phyloP scores from a whole-genome alignment of 2,329 filamentous ascomycete species.

The Corinectria fuckeliana region DNA sequence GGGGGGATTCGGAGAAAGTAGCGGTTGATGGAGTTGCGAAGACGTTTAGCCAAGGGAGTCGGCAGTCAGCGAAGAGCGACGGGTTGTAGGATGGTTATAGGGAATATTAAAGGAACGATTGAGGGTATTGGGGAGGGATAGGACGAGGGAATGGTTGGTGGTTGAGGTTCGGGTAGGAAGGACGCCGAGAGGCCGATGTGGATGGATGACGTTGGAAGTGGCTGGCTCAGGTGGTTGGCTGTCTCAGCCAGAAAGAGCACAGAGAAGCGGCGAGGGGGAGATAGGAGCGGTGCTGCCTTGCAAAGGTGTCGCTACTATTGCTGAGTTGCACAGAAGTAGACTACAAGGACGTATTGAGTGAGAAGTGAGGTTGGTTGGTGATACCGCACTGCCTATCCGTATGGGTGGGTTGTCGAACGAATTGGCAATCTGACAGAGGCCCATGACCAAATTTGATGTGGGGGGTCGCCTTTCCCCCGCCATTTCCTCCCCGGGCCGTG shows the following conservation, averaged over 20 bases:
- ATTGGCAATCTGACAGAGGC: constrained; percentile 20
- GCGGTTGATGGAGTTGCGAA: neutral
- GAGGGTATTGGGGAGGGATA: neutral
- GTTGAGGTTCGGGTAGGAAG: neutral
- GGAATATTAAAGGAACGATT: neutral
- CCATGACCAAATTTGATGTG: constrained; percentile 18
- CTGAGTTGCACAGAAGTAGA: too few species aligned
- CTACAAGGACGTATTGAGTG: too few species aligned
- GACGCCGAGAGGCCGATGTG: neutral
- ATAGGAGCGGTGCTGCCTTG: neutral
- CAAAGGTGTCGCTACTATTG: too few species aligned
- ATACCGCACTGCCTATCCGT: too few species aligned
- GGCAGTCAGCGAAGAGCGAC: neutral
- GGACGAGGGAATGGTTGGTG: neutral
- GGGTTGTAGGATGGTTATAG: neutral
- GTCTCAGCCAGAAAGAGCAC: neutral
- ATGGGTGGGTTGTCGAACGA: constrained; percentile 2
- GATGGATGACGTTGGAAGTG: neutral
- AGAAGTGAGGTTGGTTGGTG: neutral
- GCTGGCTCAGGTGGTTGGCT: neutral
- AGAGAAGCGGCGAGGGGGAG: neutral
- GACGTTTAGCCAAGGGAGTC: neutral
- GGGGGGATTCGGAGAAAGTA: neutral
- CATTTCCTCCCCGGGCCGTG: neutral
- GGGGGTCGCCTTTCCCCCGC: constrained; percentile 13